A percentile compares a stretch with the other conserved stretches of the same genome.
Evolutionary conservation across 75 land plant genomes (phyloP).

Genomic region (Pseudotsuga menziesii): DNA sequence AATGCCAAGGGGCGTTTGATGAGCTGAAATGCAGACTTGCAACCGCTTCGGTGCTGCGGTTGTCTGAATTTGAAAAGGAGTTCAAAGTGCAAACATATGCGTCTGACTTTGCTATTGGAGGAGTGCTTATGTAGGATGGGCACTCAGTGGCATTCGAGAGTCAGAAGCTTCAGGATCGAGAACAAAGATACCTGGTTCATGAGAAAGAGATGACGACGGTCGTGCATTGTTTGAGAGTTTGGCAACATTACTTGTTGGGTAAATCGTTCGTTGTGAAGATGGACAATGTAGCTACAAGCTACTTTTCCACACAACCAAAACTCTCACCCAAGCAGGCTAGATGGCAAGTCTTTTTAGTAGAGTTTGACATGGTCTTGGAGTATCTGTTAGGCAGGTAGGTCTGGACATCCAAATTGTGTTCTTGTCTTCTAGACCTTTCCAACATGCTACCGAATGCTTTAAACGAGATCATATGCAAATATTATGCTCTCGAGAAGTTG

Average conservation of each 20-base stretch:
- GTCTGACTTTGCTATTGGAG: neutral
- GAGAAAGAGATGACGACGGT: slow-evolving; percentile 15
- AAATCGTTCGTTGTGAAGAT: neutral
- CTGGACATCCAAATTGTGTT: too few species aligned
- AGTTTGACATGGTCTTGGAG: neutral
- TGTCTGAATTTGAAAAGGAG: neutral
- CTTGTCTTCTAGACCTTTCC: too few species aligned
- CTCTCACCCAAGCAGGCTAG: slow-evolving; percentile 2
- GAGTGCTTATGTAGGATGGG: neutral
- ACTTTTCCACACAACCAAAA: slow-evolving; percentile 9
- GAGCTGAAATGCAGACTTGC: neutral
- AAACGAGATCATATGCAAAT: too few species aligned
- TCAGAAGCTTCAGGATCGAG: slow-evolving; percentile 8
- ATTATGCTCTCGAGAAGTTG: too few species aligned
- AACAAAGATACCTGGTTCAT: neutral
- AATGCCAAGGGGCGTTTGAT: neutral
- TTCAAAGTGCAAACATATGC: slow-evolving; percentile 13
- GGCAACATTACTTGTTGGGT: slow-evolving; percentile 17
- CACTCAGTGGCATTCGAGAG: slow-evolving; percentile 5
- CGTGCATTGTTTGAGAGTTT: slow-evolving; percentile 10
- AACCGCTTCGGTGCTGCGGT: neutral
- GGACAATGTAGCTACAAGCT: slow-evolving; percentile 10
- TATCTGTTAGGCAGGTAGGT: too few species aligned
- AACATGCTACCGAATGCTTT: too few species aligned
- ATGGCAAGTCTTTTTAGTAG: slow-evolving; percentile 15